Base-by-base conservation (phyloP, 1,139 yeast genomes). In the Geotrichum macrosporum region DNA sequence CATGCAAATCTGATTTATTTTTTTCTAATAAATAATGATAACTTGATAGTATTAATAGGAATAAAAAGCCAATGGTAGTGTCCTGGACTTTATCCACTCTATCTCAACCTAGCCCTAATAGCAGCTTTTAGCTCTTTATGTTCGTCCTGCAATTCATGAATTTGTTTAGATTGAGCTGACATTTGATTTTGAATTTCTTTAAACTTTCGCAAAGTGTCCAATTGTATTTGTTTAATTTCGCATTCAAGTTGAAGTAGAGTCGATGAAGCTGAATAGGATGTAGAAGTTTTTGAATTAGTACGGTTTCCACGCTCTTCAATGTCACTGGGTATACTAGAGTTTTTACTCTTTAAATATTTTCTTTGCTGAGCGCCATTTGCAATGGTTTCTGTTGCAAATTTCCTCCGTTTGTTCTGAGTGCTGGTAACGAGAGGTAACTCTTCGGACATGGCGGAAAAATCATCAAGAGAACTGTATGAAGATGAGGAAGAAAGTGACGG, bases 241-340 rank as follows among this genome's bases (percentile, higher is more conserved):
- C 47, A 44, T 20, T 44, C 47, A n/a, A 44, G 33, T 22, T 36
- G 34, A 12, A 44, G 36, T 2, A 44, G n/a, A 13, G 26, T 36
- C 2, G 42, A 36, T 15, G 38, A 40, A 22, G 36, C 24, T 36
- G 19, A 15, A n/a, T 12, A 29, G 8, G 32, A 12, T 10, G n/a
- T 29, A 5, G 32, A 8, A 29, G 32, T 9, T 12, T n/a, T 15
- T 29, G 15, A n/a, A n/a, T n/a, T n/a, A n/a, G n/a, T n/a, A n/a
- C n/a, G n/a, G n/a, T n/a, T n/a, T n/a, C n/a, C n/a, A n/a, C n/a
- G n/a, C n/a, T n/a, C n/a, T n/a, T n/a, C n/a, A n/a, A n/a, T n/a
- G n/a, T n/a, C n/a, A n/a, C n/a, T n/a, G n/a, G n/a, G n/a, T n/a
- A n/a, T n/a, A n/a, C n/a, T n/a, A n/a, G n/a, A n/a, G n/a, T n/a